These are phyloP conservation scores for Dichomitus squalens DNA, from an alignment of 1,284 basidiomycete genomes.

Conservation along the genomic window DNA sequence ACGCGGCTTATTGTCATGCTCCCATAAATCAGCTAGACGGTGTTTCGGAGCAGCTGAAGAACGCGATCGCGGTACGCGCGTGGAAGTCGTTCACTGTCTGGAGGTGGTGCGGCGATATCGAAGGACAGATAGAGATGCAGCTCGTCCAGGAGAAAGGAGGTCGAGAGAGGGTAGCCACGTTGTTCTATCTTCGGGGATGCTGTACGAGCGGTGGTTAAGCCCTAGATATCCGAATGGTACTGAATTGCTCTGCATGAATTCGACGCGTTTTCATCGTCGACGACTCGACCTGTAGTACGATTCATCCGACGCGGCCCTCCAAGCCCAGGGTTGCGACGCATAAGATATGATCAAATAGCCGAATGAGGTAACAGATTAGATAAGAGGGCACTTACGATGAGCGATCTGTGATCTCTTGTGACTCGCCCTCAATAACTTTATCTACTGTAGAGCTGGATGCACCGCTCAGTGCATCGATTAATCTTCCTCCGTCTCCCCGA, in stretches of 20 bases:
- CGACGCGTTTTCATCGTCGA: too few species aligned
- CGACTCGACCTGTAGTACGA: too few species aligned
- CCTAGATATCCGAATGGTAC: too few species aligned
- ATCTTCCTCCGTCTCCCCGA: constrained; percentile 12
- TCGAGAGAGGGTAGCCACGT: constrained; percentile 49
- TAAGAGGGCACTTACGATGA: too few species aligned
- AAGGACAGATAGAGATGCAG: constrained; percentile 30
- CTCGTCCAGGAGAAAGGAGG: constrained; percentile 42
- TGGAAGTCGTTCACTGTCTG: constrained; percentile 58
- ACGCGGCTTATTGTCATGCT: constrained; percentile 1
- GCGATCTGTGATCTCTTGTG: background rate
- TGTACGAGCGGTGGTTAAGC: constrained; percentile 4
- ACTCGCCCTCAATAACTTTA: constrained; percentile 11
- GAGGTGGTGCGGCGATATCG: constrained; percentile 40
- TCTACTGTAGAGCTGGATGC: constrained; percentile 21
- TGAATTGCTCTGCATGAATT: too few species aligned
- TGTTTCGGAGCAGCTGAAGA: constrained; percentile 1
- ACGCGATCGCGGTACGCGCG: constrained; percentile 28
- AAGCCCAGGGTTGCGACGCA: too few species aligned
- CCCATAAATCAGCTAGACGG: constrained; percentile 19
- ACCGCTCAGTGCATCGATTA: constrained; percentile 23
- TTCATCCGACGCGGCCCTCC: too few species aligned
- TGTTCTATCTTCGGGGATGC: constrained; percentile 50
- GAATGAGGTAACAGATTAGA: too few species aligned
- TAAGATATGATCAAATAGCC: too few species aligned